Percentiles rank a stretch among this genome's conserved stretches.
Conservation (phyloP, 2,329 filamentous ascomycete species). For the Epichloe gansuensis region DNA sequence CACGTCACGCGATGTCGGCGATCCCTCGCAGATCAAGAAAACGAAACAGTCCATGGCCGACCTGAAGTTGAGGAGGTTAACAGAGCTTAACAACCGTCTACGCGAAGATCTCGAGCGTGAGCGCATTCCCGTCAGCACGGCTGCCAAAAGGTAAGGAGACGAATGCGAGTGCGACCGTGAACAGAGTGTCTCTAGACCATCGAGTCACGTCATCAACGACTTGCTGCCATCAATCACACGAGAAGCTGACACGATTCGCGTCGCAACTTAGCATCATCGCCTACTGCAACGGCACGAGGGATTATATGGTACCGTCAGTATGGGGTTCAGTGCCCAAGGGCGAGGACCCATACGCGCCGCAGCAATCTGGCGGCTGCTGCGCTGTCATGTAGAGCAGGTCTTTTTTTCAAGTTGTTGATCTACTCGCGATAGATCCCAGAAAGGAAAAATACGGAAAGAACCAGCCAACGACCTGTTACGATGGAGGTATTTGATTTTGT, state of each 20-base stretch:
- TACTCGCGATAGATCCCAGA: constrained; percentile 2
- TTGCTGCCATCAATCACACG: too few species aligned
- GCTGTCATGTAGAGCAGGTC: constrained; percentile 63
- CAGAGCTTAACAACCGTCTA: constrained; percentile 90
- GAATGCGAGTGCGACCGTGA: constrained; percentile 1
- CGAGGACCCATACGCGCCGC: constrained; percentile 96
- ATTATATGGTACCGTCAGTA: constrained; percentile 97
- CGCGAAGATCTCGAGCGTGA: constrained; percentile 93
- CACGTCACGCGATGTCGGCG: constrained; percentile 54
- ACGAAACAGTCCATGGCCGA: constrained; percentile 99
- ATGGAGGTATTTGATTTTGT: constrained; percentile 3
- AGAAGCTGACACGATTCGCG: constrained; percentile 1
- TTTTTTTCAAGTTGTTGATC: background rate
- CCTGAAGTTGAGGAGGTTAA: constrained; percentile 89
- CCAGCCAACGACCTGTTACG: constrained; percentile 4
- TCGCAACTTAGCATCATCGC: constrained; percentile 64
- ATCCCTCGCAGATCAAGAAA: constrained; percentile 62
- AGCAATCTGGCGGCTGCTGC: constrained; percentile 88
- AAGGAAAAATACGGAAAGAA: constrained; percentile 4
- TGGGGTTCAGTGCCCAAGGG: constrained; percentile 92
- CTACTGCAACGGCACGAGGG: constrained; percentile 94
- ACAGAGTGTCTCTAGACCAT: background rate
- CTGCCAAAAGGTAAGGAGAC: constrained; percentile 61
- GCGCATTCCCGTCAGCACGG: constrained; percentile 90
- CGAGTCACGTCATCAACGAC: background rate